Conservation (phyloP, 202 grass and related monocot genomes). For the Saccharum hybrid region DNA sequence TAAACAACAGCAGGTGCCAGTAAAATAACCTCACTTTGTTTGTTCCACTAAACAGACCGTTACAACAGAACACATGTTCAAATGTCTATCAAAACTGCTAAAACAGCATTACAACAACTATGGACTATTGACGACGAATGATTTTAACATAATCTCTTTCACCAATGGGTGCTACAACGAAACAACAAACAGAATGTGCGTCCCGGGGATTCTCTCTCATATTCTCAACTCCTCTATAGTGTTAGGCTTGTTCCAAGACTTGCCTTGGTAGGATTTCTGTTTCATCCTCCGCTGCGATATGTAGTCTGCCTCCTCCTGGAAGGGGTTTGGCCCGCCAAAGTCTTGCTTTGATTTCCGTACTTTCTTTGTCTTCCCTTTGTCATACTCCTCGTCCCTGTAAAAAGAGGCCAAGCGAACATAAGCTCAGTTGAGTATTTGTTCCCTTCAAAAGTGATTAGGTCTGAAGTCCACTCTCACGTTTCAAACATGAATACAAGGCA, state of each 20-base stretch:
- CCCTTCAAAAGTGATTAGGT: background rate
- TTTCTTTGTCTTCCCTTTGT: conserved; percentile 82
- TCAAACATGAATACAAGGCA: background rate
- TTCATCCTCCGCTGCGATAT: conserved; percentile 44
- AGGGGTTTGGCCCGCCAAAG: conserved; percentile 66
- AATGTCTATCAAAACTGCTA: conserved; percentile 4
- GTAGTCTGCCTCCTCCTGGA: conserved; percentile 67
- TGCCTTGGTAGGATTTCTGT: conserved; percentile 44
- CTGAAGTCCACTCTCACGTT: background rate
- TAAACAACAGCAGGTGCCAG: background rate
- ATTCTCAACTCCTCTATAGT: conserved; percentile 39
- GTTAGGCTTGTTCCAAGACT: conserved; percentile 52
- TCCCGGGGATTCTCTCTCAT: background rate
- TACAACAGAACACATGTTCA: conserved; percentile 20
- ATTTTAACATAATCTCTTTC: background rate
- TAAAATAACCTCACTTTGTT: background rate
- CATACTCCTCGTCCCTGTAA: conserved; percentile 90
- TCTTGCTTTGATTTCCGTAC: conserved; percentile 55
- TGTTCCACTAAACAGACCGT: background rate
- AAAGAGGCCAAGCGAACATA: too few species aligned
- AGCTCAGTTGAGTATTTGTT: background rate
- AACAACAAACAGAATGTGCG: conserved; percentile 30
- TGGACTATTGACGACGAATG: background rate
- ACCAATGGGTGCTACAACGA: conserved; percentile 43
- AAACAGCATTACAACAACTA: conserved; percentile 9